These are phyloP conservation scores for Coemansia sp. DNA, from an alignment of 192 early-diverging fungal genomes.

Conservation along the genomic window DNA sequence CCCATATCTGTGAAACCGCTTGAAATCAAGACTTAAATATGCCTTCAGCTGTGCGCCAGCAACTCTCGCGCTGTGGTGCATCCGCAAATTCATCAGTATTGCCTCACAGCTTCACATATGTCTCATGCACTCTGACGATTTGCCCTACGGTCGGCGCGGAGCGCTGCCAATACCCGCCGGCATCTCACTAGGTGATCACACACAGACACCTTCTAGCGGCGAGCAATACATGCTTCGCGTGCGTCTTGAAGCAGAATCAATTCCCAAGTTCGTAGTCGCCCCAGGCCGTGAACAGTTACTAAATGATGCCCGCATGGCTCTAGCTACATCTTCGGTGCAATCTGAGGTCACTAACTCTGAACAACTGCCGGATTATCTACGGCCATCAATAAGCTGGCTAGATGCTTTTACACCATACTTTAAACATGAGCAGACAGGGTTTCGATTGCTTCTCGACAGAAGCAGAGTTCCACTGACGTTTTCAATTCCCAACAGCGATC, in stretches of 20 bases:
- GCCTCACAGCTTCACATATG: not conserved
- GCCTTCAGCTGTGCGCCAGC: not conserved
- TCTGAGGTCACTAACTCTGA: not conserved
- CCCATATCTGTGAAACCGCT: not conserved
- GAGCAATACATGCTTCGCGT: constrained; percentile 53
- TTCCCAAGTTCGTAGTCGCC: constrained; percentile 23
- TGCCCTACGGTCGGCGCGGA: constrained; percentile 21
- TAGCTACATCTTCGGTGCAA: not conserved
- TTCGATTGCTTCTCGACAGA: constrained; percentile 5
- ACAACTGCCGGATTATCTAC: constrained; percentile 4
- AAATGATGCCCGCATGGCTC: not conserved
- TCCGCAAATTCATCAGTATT: not conserved
- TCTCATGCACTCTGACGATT: not conserved
- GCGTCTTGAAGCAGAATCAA: constrained; percentile 23
- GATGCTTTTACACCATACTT: constrained; percentile 11
- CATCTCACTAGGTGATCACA: constrained; percentile 24
- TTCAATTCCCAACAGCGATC: constrained; percentile 14
- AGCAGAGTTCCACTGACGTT: constrained; percentile 11
- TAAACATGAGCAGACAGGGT: constrained; percentile 5
- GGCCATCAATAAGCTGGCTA: constrained; percentile 25
- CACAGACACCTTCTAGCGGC: constrained; percentile 30
- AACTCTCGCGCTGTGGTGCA: not conserved
- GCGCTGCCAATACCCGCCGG: constrained; percentile 32
- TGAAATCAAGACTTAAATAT: not conserved
- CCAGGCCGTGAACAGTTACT: constrained; percentile 15